Evolutionary conservation across 345 rosid species (phyloP), one percentile per base, ranked within the genome.

Genomic region (Raphanus raphanistrum): DNA sequence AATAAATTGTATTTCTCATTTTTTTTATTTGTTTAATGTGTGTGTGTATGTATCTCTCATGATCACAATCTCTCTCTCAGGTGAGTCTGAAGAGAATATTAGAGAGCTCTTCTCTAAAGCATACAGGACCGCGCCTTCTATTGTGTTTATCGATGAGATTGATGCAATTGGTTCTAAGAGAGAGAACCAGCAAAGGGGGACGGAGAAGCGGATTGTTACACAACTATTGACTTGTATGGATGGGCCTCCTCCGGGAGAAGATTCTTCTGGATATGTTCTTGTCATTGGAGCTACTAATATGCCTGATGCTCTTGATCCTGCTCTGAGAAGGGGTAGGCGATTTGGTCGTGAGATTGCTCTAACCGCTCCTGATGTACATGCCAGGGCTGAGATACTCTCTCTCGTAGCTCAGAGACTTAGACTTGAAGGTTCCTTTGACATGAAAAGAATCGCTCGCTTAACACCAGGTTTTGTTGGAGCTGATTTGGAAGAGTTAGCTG

Each of bases 401-500:
- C 90, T 89, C 70, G 81, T 94, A 50, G 89, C 84, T 12, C 70
- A 75, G 31, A 78, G 81, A 36, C 92, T 92, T 63, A 92, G 86
- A 77, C 81, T 89, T 1, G 95, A 90, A 80, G 97, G 93, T 43
- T 83, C 92, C 48, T 85, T 92, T 60, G 95, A 94, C 87, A 86
- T 85, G 80, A 59, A 69, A 50, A 90, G 84, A 77, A 87, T 94
- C 80, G 98, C 98, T 77, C 90, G 97, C 85, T 77, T 87, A 25
- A 92, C 98, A 10, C 94, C 98, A 8, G 98, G 98, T 2, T 94
- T 90, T 87, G 98, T 90, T 68, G 98, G 98, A 66, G 98, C 98
- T 10, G 98, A 94, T 69, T 76, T 92, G 87, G 84, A 81, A 60
- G 94, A 91, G 6, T 77, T 94, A 50, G 92, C 87, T 75, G 83